Evolutionary conservation across 2,329 filamentous ascomycete species (phyloP).

Genomic region (Penicillium sp.): DNA sequence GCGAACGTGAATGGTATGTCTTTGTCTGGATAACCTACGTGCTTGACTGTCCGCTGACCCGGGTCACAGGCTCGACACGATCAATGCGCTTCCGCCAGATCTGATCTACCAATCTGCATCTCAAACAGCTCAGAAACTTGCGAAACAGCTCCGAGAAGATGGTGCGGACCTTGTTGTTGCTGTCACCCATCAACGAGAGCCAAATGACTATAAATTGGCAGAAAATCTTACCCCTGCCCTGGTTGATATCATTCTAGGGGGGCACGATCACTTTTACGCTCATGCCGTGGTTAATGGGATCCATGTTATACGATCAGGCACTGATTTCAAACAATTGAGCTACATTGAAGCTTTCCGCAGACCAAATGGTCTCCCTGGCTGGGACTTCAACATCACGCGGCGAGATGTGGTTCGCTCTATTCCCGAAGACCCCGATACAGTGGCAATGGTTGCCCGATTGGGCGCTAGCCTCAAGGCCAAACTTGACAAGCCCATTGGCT

Average conservation of each 20-base stretch:
- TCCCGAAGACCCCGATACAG: conserved; percentile 61
- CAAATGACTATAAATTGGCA: conserved; percentile 85
- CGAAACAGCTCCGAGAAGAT: conserved; percentile 70
- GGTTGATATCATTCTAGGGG: conserved; percentile 83
- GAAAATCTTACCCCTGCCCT: conserved; percentile 67
- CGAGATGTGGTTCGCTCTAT: conserved; percentile 72
- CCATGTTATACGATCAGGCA: conserved; percentile 83
- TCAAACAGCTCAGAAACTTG: conserved; percentile 72
- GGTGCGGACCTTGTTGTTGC: conserved; percentile 83
- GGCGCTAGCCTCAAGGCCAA: conserved; percentile 74
- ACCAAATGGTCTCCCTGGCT: conserved; percentile 52
- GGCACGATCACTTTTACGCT: conserved; percentile 86
- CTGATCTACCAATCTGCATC: conserved; percentile 80
- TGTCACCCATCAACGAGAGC: conserved; percentile 82
- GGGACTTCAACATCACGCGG: conserved; percentile 77
- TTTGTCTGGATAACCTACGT: not conserved
- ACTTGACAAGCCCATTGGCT: conserved; percentile 79
- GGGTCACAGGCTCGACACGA: conserved; percentile 67
- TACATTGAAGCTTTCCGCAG: conserved; percentile 77
- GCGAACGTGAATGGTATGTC: conserved; percentile 74
- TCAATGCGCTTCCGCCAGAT: conserved; percentile 80
- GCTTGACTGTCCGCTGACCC: not conserved
- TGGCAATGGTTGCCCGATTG: conserved; percentile 65
- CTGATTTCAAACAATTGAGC: conserved; percentile 89
- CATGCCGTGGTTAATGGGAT: conserved; percentile 76